Evolutionary conservation across 202 grass and related monocot species (phyloP).

Genomic region (Saccharum hybrid): DNA sequence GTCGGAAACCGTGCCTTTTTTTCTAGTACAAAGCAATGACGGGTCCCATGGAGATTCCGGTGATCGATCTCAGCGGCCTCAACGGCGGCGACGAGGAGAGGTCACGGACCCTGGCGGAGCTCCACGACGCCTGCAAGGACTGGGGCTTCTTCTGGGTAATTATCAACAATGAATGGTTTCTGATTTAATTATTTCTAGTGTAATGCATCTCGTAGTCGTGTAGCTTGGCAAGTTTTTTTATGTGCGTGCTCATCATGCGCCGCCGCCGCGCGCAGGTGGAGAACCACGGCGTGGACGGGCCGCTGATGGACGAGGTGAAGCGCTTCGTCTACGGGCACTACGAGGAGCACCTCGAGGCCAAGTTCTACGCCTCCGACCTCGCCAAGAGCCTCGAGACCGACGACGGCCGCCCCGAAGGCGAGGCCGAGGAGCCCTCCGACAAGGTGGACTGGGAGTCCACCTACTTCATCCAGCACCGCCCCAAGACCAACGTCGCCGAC

Average conservation of each 20-base stretch:
- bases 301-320: slow-evolving; percentile 79
- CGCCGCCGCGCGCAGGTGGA: slow-evolving; percentile 53
- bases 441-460: slow-evolving; percentile 76
- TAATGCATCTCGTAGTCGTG: no score
- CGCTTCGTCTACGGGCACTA: slow-evolving; percentile 72
- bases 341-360: slow-evolving; percentile 60
- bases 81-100: slow-evolving; percentile 46
- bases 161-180: not conserved
- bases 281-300: slow-evolving; percentile 75
- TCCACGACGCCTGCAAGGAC: slow-evolving; percentile 72
- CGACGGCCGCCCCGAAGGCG: not conserved
- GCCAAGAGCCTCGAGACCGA: slow-evolving; percentile 38
- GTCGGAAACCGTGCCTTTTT: not conserved
- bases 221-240: not conserved
- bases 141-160: slow-evolving; percentile 99
- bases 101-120: slow-evolving; percentile 52
- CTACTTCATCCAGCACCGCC: slow-evolving; percentile 85
- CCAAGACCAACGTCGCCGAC: slow-evolving; percentile 38
- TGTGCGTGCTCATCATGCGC: not conserved
- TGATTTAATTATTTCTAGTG: no score
- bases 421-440: not conserved
- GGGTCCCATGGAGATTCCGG: slow-evolving; percentile 64
- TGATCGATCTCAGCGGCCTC: slow-evolving; percentile 70
- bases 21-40: not conserved
- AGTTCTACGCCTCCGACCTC: slow-evolving; percentile 68